These are phyloP conservation scores for Geotrichum fermentans DNA, from an alignment of 1,139 yeast genomes.

Conservation along the genomic window DNA sequence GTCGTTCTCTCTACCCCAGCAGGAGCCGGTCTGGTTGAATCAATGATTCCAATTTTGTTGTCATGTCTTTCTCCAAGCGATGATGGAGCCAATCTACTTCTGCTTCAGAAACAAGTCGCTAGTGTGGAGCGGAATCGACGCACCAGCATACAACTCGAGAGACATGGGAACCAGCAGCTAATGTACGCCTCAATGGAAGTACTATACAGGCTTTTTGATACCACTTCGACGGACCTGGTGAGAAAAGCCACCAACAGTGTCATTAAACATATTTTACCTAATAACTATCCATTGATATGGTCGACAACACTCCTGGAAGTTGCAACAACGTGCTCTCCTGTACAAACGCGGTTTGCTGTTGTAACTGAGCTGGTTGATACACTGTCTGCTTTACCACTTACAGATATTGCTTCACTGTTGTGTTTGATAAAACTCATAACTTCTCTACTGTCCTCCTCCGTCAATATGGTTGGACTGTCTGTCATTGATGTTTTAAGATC, in stretches of 20 bases:
- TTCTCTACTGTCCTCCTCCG: slow-evolving; percentile 66
- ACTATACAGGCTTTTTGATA: slow-evolving; percentile 39
- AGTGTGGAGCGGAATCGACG: slow-evolving; percentile 8
- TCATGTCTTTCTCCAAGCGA: slow-evolving; percentile 23
- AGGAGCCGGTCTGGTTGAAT: slow-evolving; percentile 40
- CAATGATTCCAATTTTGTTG: slow-evolving; percentile 44
- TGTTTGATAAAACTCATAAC: slow-evolving; percentile 53
- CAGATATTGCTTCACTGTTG: slow-evolving; percentile 41
- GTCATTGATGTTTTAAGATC: slow-evolving; percentile 75
- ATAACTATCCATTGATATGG: slow-evolving; percentile 43
- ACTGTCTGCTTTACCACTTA: slow-evolving; percentile 31
- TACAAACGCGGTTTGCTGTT: slow-evolving; percentile 74
- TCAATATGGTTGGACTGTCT: slow-evolving; percentile 86
- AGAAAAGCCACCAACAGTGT: slow-evolving; percentile 37
- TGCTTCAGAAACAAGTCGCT: slow-evolving; percentile 21
- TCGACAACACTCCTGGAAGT: slow-evolving; percentile 54
- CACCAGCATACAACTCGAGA: slow-evolving; percentile 13
- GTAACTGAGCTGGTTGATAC: slow-evolving; percentile 44
- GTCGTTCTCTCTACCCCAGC: slow-evolving; percentile 43
- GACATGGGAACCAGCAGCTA: slow-evolving; percentile 20
- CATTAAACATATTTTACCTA: slow-evolving; percentile 33
- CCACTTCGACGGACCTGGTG: slow-evolving; percentile 38
- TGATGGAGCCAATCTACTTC: slow-evolving; percentile 23
- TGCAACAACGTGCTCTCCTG: slow-evolving; percentile 74
- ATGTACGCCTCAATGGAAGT: slow-evolving; percentile 30